Evolutionary conservation across 495 filamentous ascomycete species (phyloP).

Genomic region (Trichocladium antarcticum): DNA sequence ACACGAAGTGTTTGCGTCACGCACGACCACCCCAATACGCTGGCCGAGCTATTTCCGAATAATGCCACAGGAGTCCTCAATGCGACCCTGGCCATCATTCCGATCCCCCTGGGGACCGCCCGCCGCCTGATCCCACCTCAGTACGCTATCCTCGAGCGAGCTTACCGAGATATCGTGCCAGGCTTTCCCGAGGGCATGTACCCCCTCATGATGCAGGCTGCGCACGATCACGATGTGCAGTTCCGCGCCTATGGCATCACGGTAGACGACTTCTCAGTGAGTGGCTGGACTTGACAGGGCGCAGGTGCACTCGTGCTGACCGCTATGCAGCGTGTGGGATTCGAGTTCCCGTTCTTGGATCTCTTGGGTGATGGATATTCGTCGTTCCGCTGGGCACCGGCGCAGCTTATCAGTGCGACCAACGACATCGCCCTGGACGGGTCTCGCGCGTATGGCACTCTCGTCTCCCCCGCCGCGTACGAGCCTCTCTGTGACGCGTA

Average conservation of each 20-base stretch:
- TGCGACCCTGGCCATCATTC: constrained; percentile 32
- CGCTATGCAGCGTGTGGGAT: constrained; percentile 26
- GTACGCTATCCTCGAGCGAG: constrained; percentile 30
- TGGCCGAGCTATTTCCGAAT: constrained; percentile 28
- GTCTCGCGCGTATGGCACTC: constrained; percentile 29
- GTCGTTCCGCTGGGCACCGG: constrained; percentile 34
- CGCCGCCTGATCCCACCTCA: constrained; percentile 28
- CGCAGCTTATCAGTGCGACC: constrained; percentile 26
- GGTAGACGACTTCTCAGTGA: constrained; percentile 34
- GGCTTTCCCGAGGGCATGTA: constrained; percentile 36
- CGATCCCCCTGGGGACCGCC: constrained; percentile 28
- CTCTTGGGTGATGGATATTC: constrained; percentile 26
- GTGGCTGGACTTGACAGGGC: too few relatives aligned
- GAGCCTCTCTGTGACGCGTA: constrained; percentile 34
- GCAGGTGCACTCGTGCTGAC: constrained; percentile 3
- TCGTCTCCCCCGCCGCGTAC: constrained; percentile 27
- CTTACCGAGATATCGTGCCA: constrained; percentile 29
- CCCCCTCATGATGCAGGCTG: constrained; percentile 34
- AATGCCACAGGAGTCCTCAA: constrained; percentile 34
- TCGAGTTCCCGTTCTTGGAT: constrained; percentile 39
- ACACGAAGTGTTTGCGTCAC: constrained; percentile 26
- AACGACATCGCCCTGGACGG: constrained; percentile 30
- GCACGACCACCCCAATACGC: constrained; percentile 27
- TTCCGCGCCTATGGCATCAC: constrained; percentile 26
- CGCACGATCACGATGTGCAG: constrained; percentile 36